Evolutionary conservation across 352 stramenopile species (phyloP).

Genomic region (Pythium phragmiticola): DNA sequence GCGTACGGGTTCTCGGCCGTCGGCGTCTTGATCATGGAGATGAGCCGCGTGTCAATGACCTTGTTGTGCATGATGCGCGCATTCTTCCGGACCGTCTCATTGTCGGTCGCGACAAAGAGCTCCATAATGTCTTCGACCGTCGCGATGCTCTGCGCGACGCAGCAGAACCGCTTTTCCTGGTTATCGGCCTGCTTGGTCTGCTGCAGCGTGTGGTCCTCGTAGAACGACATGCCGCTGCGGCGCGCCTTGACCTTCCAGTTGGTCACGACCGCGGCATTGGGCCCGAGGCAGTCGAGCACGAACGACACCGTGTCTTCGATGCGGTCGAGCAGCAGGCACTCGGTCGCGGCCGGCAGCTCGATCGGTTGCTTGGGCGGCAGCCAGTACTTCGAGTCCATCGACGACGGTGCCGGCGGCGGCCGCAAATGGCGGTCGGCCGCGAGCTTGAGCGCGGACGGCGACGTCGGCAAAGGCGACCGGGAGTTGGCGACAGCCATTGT

Average conservation of each 20-base stretch:
- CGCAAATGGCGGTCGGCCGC: slow-evolving; percentile 17
- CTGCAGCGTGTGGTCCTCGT: slow-evolving; percentile 25
- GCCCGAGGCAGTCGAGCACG: slow-evolving; percentile 21
- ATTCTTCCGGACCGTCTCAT: slow-evolving; percentile 33
- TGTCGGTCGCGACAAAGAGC: slow-evolving; percentile 42
- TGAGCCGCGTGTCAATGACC: slow-evolving; percentile 38
- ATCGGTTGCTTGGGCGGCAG: slow-evolving; percentile 9
- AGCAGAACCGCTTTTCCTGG: slow-evolving; percentile 44
- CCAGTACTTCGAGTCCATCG: slow-evolving; percentile 20
- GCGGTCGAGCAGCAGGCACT: slow-evolving; percentile 5
- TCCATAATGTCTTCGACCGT: slow-evolving; percentile 47
- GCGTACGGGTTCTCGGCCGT: slow-evolving; percentile 32
- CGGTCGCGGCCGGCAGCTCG: background rate
- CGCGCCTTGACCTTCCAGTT: slow-evolving; percentile 20
- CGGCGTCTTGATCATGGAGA: slow-evolving; percentile 31
- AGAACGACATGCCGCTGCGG: slow-evolving; percentile 23
- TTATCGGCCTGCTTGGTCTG: slow-evolving; percentile 4
- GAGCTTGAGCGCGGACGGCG: slow-evolving; percentile 11
- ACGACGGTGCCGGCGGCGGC: slow-evolving; percentile 5
- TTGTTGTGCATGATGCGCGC: slow-evolving; percentile 46
- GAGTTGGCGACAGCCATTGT: too few species aligned
- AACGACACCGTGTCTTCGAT: slow-evolving; percentile 20
- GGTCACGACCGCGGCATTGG: slow-evolving; percentile 16
- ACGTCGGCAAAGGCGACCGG: background rate
- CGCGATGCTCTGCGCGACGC: slow-evolving; percentile 39